Evolutionary conservation across 441 rosid species (phyloP), one percentile per base, ranked within the genome.

Genomic region (Populus tomentosa): DNA sequence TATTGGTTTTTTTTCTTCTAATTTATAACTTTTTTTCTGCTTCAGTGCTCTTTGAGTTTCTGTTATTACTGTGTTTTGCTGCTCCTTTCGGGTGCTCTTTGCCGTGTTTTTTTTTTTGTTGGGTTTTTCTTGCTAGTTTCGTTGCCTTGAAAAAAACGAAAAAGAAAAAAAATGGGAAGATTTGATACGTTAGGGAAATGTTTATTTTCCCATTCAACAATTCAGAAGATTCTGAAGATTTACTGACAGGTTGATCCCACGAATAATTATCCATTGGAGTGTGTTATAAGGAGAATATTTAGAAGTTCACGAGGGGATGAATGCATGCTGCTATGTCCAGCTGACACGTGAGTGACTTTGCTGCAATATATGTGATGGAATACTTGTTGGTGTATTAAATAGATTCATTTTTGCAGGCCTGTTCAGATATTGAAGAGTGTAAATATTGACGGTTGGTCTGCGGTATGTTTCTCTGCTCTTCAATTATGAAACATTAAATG

Each of bases 291-390:
- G 88, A 90, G 99, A 86, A 85, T 92, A 10, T 92, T 94, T 80
- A 86, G 87, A 71, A 93, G 97, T 84, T 89, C 95, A 38, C 78
- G 66, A 59, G 97, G 95, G 79, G 91, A 89, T 79, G 97, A 93
- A 24, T 95, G 98, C 84, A 86, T 95, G 97, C 88, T 95, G 78
- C 90, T 94, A 65, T 93, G 97, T 82, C 98, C 99, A 64, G 94
- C 87, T 23, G 98, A 95, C 88, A 90, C 89, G 99, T 95, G 84
- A 88, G 95, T 85, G n/a, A 69, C 62, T 42, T 71, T 42, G 4
- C 77, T 67, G 20, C 69, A 70, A 3, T 24, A 56, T 70, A 59
- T 69, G 13, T 11, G 4, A 68, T 75, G 75, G 67, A 59, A 72
- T 63, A 62, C 38, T 38, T 75, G 32, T 32, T 67, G 46, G 56